Evolutionary conservation across 371 early-diverging fungal species (phyloP), one percentile per base, ranked within the genome.

Genomic region (Rhizopus stolonifer): DNA sequence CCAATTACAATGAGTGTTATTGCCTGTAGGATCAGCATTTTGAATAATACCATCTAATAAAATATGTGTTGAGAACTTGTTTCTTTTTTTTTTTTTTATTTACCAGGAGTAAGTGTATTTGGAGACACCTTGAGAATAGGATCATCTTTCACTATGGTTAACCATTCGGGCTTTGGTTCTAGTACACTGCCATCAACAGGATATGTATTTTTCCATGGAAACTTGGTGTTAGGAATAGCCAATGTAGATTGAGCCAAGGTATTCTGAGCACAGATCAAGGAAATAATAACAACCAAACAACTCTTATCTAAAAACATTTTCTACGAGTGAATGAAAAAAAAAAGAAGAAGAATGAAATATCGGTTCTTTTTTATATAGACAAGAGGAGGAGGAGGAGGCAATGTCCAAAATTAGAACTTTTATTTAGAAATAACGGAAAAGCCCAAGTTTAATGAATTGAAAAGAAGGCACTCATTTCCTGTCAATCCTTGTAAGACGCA

Each of bases 1-100:
- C 83, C 83, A 82, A 62, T 73, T 75, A 50, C 83, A 82, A 40
- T 77, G 54, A 13, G 73, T 59, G 42, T 63, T 63, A 14, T 57
- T 58, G 9, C 63, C 63, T 19, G 58, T 46, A 14, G 63, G 58
- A 46, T 63, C 43, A 46, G 63, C 58, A 46, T 63, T 63, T 50
- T 58, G 54, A 32, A 63, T 63, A n/a, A 58, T 48, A 34, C 63
- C 58, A 46, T 51, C 63, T 46, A 49, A 7, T 19, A 8, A 14
- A 29, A 49, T n/a, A 31, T 17, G 8, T 36, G 18, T 13, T 49
- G 17, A 19, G 11, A 15, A 21, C 13, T 15, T 3, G 14, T 18
- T 42, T 14, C 4, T 8, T 5, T 36, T 36, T n/a, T 8, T 36
- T 11, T 36, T 14, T 7, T n/a, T n/a, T 36, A 14, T 7, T 29